Conservation (phyloP, 306 rosid genomes). For the Medicago arabica region DNA sequence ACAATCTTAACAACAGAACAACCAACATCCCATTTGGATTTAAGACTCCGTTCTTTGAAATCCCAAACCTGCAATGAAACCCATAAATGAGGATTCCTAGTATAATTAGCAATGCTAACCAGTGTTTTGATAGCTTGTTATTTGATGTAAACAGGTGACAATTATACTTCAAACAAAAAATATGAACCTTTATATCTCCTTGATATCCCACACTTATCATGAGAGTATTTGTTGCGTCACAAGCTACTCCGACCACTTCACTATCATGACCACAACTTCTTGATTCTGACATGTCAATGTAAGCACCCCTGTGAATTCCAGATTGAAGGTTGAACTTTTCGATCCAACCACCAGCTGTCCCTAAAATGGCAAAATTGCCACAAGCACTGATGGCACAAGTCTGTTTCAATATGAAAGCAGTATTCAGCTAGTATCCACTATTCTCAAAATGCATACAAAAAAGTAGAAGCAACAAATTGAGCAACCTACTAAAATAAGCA, state of each 20-base stretch:
- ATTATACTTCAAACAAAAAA: slow-evolving; percentile 21
- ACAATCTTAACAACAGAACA: slow-evolving; percentile 73
- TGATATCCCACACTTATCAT: slow-evolving; percentile 90
- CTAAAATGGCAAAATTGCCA: slow-evolving; percentile 91
- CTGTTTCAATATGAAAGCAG: slow-evolving; percentile 56
- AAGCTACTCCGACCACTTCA: slow-evolving; percentile 93
- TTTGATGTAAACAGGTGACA: background rate
- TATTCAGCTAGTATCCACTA: slow-evolving; percentile 33
- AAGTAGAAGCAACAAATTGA: slow-evolving; percentile 20
- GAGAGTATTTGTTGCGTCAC: slow-evolving; percentile 90
- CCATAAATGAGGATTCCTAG: slow-evolving; percentile 33
- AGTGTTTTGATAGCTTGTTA: background rate
- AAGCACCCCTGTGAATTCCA: slow-evolving; percentile 84
- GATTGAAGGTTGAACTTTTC: slow-evolving; percentile 92
- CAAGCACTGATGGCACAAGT: slow-evolving; percentile 92
- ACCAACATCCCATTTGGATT: slow-evolving; percentile 81
- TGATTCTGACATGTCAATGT: slow-evolving; percentile 64
- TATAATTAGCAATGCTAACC: slow-evolving; percentile 26
- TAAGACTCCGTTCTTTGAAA: slow-evolving; percentile 74
- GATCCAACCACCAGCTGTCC: slow-evolving; percentile 98
- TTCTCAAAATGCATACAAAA: slow-evolving; percentile 31
- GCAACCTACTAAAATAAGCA: slow-evolving; percentile 26
- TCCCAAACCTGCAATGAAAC: slow-evolving; percentile 77
- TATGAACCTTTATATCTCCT: slow-evolving; percentile 86
- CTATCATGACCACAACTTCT: slow-evolving; percentile 76